Conservation (phyloP, 345 rosid genomes). For the Brassica cretica region DNA sequence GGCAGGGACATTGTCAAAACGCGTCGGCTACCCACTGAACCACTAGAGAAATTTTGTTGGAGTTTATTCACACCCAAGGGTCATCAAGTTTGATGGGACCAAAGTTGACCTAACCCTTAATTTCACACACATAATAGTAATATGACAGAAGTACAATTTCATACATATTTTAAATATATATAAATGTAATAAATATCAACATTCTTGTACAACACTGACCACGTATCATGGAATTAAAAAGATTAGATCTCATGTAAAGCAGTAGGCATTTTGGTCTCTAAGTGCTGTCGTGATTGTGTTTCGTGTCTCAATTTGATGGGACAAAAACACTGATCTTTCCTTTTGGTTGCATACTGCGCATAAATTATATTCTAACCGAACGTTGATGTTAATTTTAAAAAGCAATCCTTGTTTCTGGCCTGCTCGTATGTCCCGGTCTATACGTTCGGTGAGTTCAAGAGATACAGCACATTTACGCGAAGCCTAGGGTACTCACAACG, state of each 20-base stretch:
- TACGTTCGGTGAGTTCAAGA: constrained; percentile 46
- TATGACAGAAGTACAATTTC: neutral
- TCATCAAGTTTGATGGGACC: constrained; percentile 35
- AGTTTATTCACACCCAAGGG: constrained; percentile 25
- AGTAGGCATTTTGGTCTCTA: constrained; percentile 25
- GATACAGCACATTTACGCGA: neutral
- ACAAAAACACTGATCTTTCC: neutral
- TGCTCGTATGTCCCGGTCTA: constrained; percentile 72
- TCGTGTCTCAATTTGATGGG: too few species aligned
- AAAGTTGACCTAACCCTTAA: constrained; percentile 27
- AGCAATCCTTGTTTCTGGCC: constrained; percentile 49
- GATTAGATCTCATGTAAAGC: constrained; percentile 26
- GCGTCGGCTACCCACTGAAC: constrained; percentile 30
- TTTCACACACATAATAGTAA: constrained; percentile 25
- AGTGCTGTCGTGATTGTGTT: neutral
- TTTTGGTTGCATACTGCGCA: constrained; percentile 19
- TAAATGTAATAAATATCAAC: neutral
- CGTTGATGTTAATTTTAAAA: constrained; percentile 18
- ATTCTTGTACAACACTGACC: constrained; percentile 21
- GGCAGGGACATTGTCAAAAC: constrained; percentile 25
- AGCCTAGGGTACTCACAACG: neutral
- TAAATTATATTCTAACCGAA: neutral
- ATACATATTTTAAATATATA: neutral
- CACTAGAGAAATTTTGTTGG: constrained; percentile 31
- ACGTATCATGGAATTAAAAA: constrained; percentile 13